A percentile compares a stretch with the other conserved stretches of the same genome.
Evolutionary conservation across 257 asterid species (phyloP).

Genomic region (Ophiorrhiza pumila): DNA sequence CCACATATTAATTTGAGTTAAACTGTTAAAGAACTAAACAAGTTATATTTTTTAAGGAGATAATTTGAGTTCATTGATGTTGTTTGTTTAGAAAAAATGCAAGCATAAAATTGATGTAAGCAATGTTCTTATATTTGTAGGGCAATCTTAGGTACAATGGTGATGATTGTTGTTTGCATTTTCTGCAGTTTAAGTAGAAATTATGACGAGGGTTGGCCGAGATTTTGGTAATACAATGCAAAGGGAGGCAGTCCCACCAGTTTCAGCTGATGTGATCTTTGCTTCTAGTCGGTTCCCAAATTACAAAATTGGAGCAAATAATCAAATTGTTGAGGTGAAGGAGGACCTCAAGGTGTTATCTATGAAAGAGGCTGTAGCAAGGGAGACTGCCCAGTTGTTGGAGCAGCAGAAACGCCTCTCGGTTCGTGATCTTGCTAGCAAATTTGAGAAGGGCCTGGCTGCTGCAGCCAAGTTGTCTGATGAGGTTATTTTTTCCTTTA

Average conservation of each 20-base stretch:
- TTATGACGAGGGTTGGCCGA: constrained; percentile 79
- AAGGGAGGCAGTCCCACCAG: constrained; percentile 68
- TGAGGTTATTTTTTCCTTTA: constrained; percentile 42
- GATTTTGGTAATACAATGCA: constrained; percentile 75
- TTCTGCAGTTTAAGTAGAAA: constrained; percentile 27
- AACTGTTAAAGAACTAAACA: neutral
- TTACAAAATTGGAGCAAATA: constrained; percentile 69
- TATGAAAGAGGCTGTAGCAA: constrained; percentile 74
- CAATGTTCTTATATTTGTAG: neutral
- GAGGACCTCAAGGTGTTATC: constrained; percentile 49
- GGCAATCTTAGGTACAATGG: neutral
- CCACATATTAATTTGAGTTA: neutral
- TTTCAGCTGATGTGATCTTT: constrained; percentile 78
- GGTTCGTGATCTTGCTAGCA: constrained; percentile 85
- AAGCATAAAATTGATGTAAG: neutral
- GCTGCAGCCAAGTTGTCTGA: constrained; percentile 88
- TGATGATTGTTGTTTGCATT: neutral
- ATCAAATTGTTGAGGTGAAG: constrained; percentile 73
- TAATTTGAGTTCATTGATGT: neutral
- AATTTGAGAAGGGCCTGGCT: constrained; percentile 87
- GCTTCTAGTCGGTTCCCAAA: constrained; percentile 74
- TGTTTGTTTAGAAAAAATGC: neutral
- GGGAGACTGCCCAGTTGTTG: constrained; percentile 66
- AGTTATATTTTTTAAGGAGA: neutral
- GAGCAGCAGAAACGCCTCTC: constrained; percentile 88